Evolutionary conservation across 139 green algal species (phyloP).

Genomic region (Micractinium conductrix): DNA sequence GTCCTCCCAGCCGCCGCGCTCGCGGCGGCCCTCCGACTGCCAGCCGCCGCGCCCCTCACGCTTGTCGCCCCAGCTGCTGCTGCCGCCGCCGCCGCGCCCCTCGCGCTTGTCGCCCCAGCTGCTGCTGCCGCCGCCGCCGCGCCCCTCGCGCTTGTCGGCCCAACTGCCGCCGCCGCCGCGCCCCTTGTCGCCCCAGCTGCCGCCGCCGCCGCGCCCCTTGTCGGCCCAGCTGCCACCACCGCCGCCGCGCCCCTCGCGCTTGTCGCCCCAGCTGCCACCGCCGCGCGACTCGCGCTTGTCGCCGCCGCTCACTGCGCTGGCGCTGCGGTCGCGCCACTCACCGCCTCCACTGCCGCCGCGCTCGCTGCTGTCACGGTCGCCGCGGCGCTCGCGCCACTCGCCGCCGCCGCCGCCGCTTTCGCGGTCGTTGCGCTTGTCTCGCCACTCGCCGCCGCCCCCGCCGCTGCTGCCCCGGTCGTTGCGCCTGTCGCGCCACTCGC

Average conservation of each 20-base stretch:
- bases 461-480: neutral
- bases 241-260: too few species aligned
- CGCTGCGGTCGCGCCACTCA: neutral
- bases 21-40: neutral
- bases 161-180: neutral
- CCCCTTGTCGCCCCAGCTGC: neutral
- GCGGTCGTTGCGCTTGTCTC: neutral
- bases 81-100: too few species aligned
- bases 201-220: neutral
- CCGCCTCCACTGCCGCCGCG: neutral
- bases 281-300: neutral
- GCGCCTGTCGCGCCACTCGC: neutral
- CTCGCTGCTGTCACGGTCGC: too few species aligned
- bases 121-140: neutral
- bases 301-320: neutral
- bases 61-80: too few species aligned
- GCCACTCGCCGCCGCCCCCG: neutral
- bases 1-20: neutral
- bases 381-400: neutral
- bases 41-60: neutral
- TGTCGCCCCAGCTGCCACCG: too few species aligned
- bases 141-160: neutral
- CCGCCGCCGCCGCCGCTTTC: neutral
- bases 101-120: too few species aligned
- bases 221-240: neutral